Percentiles rank a stretch among this genome's conserved stretches.
phyloP scores from a whole-genome alignment of 2,329 filamentous ascomycete species.

The Aspergillus viridinutans region DNA sequence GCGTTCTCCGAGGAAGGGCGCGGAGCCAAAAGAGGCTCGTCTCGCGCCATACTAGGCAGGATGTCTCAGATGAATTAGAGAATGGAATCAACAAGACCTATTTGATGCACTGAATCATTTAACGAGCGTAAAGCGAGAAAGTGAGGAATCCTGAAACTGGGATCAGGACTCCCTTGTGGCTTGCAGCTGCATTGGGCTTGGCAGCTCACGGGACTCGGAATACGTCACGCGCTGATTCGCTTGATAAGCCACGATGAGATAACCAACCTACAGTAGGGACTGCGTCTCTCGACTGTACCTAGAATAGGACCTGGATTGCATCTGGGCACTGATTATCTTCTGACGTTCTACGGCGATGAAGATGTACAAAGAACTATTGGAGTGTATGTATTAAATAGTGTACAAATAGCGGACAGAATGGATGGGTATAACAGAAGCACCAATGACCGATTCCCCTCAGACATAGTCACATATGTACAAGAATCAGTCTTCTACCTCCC shows the following conservation, averaged over 20 bases:
- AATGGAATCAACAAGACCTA: not conserved
- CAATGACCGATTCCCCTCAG: constrained; percentile 7
- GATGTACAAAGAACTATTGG: not conserved
- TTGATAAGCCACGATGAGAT: not conserved
- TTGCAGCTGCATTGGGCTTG: constrained; percentile 4
- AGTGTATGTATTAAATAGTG: not conserved
- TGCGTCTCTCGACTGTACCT: not conserved
- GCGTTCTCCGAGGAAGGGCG: constrained; percentile 55
- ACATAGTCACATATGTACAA: not conserved
- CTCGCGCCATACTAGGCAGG: constrained; percentile 30
- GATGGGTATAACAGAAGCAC: not conserved
- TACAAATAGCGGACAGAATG: not conserved
- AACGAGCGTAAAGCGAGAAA: not conserved
- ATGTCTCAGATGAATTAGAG: constrained; percentile 7
- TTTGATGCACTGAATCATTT: not conserved
- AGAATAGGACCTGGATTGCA: not conserved
- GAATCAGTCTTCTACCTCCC: constrained; percentile 27
- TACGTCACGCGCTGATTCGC: constrained; percentile 6
- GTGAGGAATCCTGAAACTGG: not conserved
- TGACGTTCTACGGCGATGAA: not conserved
- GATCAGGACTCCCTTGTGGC: not conserved
- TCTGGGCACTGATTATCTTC: not conserved
- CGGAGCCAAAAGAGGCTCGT: constrained; percentile 51
- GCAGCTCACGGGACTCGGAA: constrained; percentile 35
- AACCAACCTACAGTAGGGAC: not conserved